These are phyloP conservation scores for Abrus pulchellus DNA, from an alignment of 306 rosid species.

Conservation along the genomic window DNA sequence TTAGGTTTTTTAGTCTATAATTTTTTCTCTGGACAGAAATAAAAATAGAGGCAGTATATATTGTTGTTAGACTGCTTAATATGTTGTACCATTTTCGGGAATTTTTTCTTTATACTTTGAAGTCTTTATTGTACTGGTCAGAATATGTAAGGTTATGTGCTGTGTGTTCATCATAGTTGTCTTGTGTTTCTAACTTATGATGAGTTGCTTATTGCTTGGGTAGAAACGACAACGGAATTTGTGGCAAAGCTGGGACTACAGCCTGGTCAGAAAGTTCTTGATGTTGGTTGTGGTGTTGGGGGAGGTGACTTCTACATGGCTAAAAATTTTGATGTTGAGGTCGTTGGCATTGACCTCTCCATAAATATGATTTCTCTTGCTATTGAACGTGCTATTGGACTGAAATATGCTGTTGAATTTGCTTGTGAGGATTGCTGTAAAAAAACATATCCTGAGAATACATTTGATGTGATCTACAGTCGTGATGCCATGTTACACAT, in stretches of 20 bases:
- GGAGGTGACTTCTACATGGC: conserved; percentile 99
- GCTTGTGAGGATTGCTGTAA: conserved; percentile 92
- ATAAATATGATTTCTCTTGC: conserved; percentile 93
- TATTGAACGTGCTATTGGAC: conserved; percentile 86
- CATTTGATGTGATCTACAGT: conserved; percentile 87
- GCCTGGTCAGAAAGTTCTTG: conserved; percentile 87
- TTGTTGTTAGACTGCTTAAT: conserved; percentile 7
- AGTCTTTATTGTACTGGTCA: not conserved
- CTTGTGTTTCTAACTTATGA: conserved; percentile 29
- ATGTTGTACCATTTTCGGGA: not conserved
- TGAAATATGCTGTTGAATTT: conserved; percentile 78
- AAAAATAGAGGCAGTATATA: not conserved
- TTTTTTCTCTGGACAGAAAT: too few relatives aligned
- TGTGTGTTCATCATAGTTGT: not conserved
- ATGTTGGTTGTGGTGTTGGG: conserved; percentile 98
- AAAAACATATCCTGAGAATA: conserved; percentile 70
- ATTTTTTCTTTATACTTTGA: not conserved
- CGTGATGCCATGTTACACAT: conserved; percentile 90
- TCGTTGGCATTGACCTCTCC: conserved; percentile 92
- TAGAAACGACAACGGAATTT: conserved; percentile 91
- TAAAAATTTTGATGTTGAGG: conserved; percentile 78
- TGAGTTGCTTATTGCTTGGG: conserved; percentile 39
- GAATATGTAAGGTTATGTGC: not conserved
- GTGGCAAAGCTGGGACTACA: conserved; percentile 80
- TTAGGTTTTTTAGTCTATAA: too few relatives aligned